Evolutionary conservation across 257 asterid genomes (phyloP), one percentile per base, ranked within the genome.

Genomic region (Leonotis leonurus): DNA sequence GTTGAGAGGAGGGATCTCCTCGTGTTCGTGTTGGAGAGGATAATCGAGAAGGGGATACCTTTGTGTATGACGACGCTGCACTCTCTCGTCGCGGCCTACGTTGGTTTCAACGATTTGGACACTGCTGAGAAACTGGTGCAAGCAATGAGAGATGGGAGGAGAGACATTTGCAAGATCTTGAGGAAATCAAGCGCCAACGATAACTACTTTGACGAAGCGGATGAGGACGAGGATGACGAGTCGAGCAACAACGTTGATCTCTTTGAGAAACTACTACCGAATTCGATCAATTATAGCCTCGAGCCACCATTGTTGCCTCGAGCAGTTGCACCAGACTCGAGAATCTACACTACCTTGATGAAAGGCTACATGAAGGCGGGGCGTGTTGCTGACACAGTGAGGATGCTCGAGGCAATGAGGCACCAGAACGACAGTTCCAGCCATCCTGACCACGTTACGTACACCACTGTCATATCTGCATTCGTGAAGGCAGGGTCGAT

Each of bases 351-450:
- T 0, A 92, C 97, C n/a, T 65, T 92, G 56, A 92, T 89, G 97
- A 92, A 92, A 69, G 99, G 97, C 27, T 92, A 92, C 64, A 89
- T 92, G 99, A 85, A 77, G 33, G 85, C 78, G 0, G 95, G 99
- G 0, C 94, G 95, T 3, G 80, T 83, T 10, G 67, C 83, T 0
- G 99, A 92, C 73, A 85, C 85, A 0, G 91, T 89, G 62, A 92
- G 97, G 76, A 89, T 78, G 82, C 86, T 92, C 1, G 91, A 86
- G 70, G 99, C 99, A n/a, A 92, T 92, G 99, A 75, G 88, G 66
- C 74, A 70, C 63, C 89, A 86, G 55, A 81, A 74, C 26, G 97
- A 89, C 68, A 79, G 67, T 24, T 63, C 64, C 39, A 80, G 88
- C 67, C 99, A 81, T 45, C 99, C 99, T 0, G 97, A 92, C 68